These are phyloP conservation scores for Boletus fagicola DNA, from an alignment of 768 basidiomycete genomes.

Conservation along the genomic window DNA sequence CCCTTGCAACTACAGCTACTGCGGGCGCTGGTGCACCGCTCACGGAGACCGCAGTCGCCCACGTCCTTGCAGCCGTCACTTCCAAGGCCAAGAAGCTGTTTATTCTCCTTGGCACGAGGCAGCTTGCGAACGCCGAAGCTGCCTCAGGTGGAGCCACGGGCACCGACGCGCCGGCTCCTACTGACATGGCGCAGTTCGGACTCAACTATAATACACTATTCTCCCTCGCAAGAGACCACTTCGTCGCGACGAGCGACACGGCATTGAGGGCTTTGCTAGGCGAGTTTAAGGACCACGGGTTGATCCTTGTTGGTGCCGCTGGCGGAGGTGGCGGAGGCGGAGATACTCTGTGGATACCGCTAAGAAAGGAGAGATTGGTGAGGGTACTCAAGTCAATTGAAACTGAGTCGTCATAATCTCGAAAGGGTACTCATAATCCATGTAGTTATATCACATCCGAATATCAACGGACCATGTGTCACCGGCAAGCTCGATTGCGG, in stretches of 20 bases:
- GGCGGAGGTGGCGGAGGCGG: slow-evolving; percentile 44
- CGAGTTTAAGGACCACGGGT: slow-evolving; percentile 88
- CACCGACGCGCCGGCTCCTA: slow-evolving; percentile 6
- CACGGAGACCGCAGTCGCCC: slow-evolving; percentile 74
- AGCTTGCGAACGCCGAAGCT: slow-evolving; percentile 55
- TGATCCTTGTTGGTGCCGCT: slow-evolving; percentile 57
- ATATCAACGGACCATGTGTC: neutral
- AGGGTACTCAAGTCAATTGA: slow-evolving; percentile 41
- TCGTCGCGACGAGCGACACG: slow-evolving; percentile 87
- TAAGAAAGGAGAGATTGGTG: slow-evolving; percentile 71
- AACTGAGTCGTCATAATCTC: slow-evolving; percentile 16
- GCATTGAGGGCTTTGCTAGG: slow-evolving; percentile 77
- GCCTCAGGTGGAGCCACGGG: slow-evolving; percentile 6
- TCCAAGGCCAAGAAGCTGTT: slow-evolving; percentile 86
- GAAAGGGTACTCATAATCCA: neutral
- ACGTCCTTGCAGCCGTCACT: slow-evolving; percentile 85
- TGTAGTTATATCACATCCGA: neutral
- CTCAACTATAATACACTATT: slow-evolving; percentile 69
- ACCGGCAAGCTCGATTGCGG: neutral
- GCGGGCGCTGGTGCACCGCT: slow-evolving; percentile 42
- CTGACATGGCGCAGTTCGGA: slow-evolving; percentile 47
- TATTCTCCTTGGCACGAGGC: slow-evolving; percentile 60
- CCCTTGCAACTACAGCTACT: slow-evolving; percentile 27
- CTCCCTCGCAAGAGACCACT: slow-evolving; percentile 71
- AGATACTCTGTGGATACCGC: slow-evolving; percentile 81